These are phyloP conservation scores for Aspergillus oerlinghausenensis DNA, from an alignment of 2,329 filamentous ascomycete genomes.

Conservation along the genomic window DNA sequence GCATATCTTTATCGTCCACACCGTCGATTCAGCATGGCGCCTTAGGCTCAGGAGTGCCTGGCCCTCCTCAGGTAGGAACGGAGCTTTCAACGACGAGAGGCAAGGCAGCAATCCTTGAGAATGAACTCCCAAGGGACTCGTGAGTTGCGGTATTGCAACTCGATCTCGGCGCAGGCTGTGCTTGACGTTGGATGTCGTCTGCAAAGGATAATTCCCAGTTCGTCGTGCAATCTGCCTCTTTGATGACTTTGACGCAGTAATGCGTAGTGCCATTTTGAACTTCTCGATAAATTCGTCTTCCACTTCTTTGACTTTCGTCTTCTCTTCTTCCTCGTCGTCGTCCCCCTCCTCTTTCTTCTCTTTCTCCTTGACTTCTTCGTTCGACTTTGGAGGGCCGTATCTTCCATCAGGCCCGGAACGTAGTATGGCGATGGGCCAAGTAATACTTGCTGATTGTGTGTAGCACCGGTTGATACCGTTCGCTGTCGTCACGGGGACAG, in stretches of 20 bases:
- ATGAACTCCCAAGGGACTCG: neutral
- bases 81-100: too few relatives aligned
- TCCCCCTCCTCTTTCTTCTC: too few relatives aligned
- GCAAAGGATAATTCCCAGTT: too few relatives aligned
- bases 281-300: neutral
- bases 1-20: too few relatives aligned
- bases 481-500: neutral
- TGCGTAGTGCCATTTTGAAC: neutral
- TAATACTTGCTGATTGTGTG: neutral
- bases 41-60: too few relatives aligned
- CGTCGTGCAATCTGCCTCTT: neutral
- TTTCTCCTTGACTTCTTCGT: too few relatives aligned
- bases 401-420: too few relatives aligned
- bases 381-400: neutral
- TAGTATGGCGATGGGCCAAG: neutral
- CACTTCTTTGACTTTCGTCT: too few relatives aligned
- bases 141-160: neutral
- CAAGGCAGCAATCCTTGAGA: neutral
- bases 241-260: neutral
- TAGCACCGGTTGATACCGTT: neutral
- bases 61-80: too few relatives aligned
- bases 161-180: neutral
- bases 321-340: too few relatives aligned
- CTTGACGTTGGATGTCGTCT: too few relatives aligned
- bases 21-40: too few relatives aligned